A percentile compares a stretch with the other conserved stretches of the same genome.
Conservation (phyloP, 1,284 basidiomycete genomes). For the Rhodotorula sp. region DNA sequence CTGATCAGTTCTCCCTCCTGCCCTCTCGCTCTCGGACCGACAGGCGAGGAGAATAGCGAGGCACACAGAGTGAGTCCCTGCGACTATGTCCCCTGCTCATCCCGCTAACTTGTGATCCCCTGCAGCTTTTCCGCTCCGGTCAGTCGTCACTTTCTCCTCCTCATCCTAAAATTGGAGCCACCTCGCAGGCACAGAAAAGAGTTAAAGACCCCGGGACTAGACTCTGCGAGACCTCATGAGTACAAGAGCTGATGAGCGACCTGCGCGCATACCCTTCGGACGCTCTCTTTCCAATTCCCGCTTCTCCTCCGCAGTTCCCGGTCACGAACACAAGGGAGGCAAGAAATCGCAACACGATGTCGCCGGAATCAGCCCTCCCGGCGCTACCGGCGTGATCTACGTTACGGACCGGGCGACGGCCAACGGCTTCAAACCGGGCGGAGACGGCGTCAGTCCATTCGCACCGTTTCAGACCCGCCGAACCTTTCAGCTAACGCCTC, state of each 20-base stretch:
- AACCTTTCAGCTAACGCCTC: background rate
- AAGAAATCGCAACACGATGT: constrained; percentile 73
- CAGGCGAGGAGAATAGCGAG: constrained; percentile 72
- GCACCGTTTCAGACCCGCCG: background rate
- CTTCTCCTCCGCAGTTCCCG: constrained; percentile 16
- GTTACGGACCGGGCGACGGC: constrained; percentile 56
- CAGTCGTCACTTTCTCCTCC: background rate
- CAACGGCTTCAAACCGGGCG: constrained; percentile 29
- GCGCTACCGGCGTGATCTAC: constrained; percentile 62
- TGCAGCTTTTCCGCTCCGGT: constrained; percentile 17
- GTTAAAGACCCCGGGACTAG: background rate
- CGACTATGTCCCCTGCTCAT: background rate
- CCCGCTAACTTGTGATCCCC: background rate
- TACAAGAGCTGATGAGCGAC: no score
- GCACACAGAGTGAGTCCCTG: constrained; percentile 66
- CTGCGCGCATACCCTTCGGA: no score
- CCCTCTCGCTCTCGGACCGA: no score
- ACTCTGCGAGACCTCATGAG: background rate
- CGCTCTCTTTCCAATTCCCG: no score
- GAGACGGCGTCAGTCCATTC: background rate
- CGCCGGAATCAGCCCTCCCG: constrained; percentile 62
- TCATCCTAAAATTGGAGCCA: background rate
- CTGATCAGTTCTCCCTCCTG: background rate
- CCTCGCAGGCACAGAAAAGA: background rate
- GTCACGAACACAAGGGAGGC: constrained; percentile 15